Base-by-base conservation (phyloP, 495 filamentous ascomycete genomes). In the Penicillium atrosanguineum region DNA sequence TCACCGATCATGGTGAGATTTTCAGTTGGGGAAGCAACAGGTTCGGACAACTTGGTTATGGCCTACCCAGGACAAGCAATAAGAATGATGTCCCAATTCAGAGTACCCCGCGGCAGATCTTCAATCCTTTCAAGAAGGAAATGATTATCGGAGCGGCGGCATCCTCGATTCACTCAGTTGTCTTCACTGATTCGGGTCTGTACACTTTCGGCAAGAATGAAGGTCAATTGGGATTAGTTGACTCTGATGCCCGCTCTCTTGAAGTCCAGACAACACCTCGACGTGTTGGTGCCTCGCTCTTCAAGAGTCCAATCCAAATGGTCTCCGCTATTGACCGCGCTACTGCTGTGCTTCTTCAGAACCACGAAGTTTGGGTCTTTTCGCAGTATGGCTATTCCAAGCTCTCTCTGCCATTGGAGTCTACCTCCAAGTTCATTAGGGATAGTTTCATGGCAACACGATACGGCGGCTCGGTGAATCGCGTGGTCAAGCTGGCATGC, bases 201-300 rank as follows among this genome's bases (percentile, higher is more conserved):
- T 98, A 88, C 64, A 95, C 90, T 5, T 98, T 95, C 77, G 94
- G 94, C 18, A 96, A 94, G 69, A 98, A 97, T 58, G 84, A 95
- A 57, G 94, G 94, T 20, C 94, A 98, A 60, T 81, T 98, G 43
- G 95, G 94, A 4, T 75, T 98, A 40, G 87, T 97, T 63, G 95
- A 96, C 65, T 92, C 94, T 12, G 93, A 97, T 69, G 91, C 95
- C 37, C 85, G 90, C 18, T 95, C 91, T 0, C 83, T 96, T 15
- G 88, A 92, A 52, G 73, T 83, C 16, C 94, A 98, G 66, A 78
- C 78, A 12, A 87, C 80, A 1, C 95, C 94, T 12, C 82, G 93
- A 38, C 91, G 87, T 55, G 92, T 97, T 26, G 89, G 90, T 0
- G 90, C 89, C 0, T 91, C 90, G 2, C 77, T 96, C 0, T 92